These are phyloP conservation scores for Nemania abortiva DNA, from an alignment of 2,329 filamentous ascomycete genomes.

Conservation along the genomic window DNA sequence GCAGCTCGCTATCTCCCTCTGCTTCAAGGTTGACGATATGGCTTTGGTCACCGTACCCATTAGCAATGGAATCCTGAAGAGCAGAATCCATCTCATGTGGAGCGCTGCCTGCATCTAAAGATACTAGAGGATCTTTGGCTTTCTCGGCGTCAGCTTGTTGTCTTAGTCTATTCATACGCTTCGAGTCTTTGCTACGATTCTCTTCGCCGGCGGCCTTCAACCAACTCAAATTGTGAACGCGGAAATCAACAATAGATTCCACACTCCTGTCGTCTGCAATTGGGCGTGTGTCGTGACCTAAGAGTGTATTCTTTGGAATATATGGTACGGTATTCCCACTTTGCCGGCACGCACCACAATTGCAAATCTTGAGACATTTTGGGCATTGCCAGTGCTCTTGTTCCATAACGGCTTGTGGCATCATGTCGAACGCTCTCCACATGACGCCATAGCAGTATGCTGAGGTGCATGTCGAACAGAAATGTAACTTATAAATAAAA, in stretches of 20 bases:
- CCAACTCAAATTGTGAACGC: constrained; percentile 88
- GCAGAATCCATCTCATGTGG: constrained; percentile 49
- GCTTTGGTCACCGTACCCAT: constrained; percentile 53
- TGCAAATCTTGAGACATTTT: constrained; percentile 86
- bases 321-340: constrained; percentile 78
- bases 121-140: constrained; percentile 58
- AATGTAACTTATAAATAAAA: constrained; percentile 84
- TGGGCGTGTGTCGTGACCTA: constrained; percentile 91
- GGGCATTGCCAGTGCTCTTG: constrained; percentile 89
- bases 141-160: constrained; percentile 70
- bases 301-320: constrained; percentile 84
- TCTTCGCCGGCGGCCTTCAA: constrained; percentile 72
- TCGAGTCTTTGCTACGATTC: constrained; percentile 67
- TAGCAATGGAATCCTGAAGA: constrained; percentile 50
- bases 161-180: constrained; percentile 67
- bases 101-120: constrained; percentile 47
- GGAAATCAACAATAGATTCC: constrained; percentile 91
- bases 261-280: constrained; percentile 93
- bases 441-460: constrained; percentile 94
- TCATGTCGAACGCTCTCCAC: constrained; percentile 90
- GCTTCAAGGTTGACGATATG: constrained; percentile 49
- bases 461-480: constrained; percentile 80
- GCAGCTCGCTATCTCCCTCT: constrained; percentile 31
- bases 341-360: constrained; percentile 82
- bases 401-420: constrained; percentile 86